Evolutionary conservation across 2,329 filamentous ascomycete species (phyloP).

Genomic region (Paraphoma chrysanthemicola): DNA sequence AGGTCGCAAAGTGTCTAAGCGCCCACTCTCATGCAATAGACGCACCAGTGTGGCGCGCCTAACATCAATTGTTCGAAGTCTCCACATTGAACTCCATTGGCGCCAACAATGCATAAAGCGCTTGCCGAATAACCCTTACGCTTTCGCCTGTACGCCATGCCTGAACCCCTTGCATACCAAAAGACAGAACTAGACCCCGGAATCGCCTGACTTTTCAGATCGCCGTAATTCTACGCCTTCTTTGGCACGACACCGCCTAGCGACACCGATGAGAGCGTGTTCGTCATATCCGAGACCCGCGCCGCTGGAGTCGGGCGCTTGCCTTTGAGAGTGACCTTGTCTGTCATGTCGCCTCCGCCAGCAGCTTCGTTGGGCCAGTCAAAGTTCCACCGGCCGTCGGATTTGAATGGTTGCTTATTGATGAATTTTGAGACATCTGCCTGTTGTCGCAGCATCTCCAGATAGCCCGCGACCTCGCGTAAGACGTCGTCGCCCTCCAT

Average conservation of each 20-base stretch:
- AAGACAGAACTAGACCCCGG: background rate
- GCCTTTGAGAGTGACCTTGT: constrained; percentile 9
- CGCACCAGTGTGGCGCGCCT: background rate
- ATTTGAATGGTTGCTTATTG: constrained; percentile 42
- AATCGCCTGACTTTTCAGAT: background rate
- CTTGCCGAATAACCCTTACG: background rate
- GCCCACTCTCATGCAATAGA: background rate
- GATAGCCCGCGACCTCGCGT: constrained; percentile 58
- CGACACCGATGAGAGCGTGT: constrained; percentile 8
- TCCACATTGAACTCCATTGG: background rate
- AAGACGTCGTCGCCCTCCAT: constrained; percentile 55
- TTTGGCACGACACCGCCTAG: constrained; percentile 4
- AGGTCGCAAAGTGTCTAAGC: background rate
- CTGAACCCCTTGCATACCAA: background rate
- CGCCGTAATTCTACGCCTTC: constrained; percentile 5
- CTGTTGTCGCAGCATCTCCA: constrained; percentile 59
- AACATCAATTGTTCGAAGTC: background rate
- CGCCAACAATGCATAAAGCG: background rate
- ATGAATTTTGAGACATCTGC: constrained; percentile 71
- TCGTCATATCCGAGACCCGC: constrained; percentile 6
- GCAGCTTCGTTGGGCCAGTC: constrained; percentile 29
- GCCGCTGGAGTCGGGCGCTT: background rate
- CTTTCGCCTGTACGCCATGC: background rate
- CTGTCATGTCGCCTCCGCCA: constrained; percentile 17
- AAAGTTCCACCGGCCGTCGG: constrained; percentile 33